Base-by-base conservation (phyloP, 768 basidiomycete genomes). In the Mycena venus region DNA sequence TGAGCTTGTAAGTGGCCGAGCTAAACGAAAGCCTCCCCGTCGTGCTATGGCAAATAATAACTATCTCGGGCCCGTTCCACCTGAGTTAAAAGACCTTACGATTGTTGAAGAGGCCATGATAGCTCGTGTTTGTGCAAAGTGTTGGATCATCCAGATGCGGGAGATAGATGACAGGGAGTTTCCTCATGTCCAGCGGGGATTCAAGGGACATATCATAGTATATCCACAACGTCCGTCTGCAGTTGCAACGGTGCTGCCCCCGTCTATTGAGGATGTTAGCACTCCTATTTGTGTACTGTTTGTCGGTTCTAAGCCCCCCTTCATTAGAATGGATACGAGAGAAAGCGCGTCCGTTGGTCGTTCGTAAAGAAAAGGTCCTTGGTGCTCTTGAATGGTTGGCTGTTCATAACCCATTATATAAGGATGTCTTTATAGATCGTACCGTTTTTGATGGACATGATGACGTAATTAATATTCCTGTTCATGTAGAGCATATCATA, bases 181-280 rank as follows among this genome's bases (percentile, higher is more conserved):
- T 31, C 42, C 42, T 19, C 49, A 23, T 21, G 34, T 44, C 17
- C 77, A 82, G 58, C 61, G 77, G 1, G 81, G 78, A 7, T 29
- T 82, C 23, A 70, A 75, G 36, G 82, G 82, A 0, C 79, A 81
- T 65, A 72, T 82, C 15, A 77, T 82, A 7, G 61, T 79, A 0
- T 79, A 79, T 53, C 81, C 81, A 2, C 78, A 79, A 29, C 55
- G 53, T 1, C 80, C 79, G 3, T 62, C 75, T 14, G 51, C 55
- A 1, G 32, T 82, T 2, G 70, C 67, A 2, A 8, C 4, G 0
- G 15, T 78, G 5, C 55, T 82, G 14, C 81, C 81, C 3, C 77
- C 76, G 0, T 25, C 78, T n/a, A 44, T 81, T 0, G 75, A 74
- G 17, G 80, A 81, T 0, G 72, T 80, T 19, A 32, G 75, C 4